Evolutionary conservation across 148 eudicot genomes (phyloP).

Genomic region (Rhododendron ovatum): DNA sequence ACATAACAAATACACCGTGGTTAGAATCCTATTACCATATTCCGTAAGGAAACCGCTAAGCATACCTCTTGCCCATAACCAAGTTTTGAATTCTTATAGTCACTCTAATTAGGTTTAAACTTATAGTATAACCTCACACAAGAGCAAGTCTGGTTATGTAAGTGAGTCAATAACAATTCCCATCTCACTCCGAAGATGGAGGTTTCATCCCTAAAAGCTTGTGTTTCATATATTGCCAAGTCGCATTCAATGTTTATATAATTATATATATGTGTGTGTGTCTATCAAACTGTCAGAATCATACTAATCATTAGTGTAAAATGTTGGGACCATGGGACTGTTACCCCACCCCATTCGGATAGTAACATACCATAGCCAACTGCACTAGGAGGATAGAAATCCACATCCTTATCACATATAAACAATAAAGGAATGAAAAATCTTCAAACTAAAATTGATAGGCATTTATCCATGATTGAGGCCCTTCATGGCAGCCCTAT

Average conservation of each 20-base stretch:
- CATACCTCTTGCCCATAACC: not conserved
- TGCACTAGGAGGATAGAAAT: not conserved
- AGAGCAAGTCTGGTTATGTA: not conserved
- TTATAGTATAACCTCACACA: not conserved
- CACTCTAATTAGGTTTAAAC: not conserved
- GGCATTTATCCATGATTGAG: conserved; percentile 4
- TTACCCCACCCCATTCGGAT: no score
- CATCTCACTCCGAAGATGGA: not conserved
- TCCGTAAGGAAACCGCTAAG: not conserved
- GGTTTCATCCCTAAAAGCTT: not conserved
- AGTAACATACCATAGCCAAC: not conserved
- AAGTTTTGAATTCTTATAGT: not conserved
- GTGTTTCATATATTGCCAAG: no score
- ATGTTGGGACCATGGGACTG: no score
- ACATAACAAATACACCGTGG: not conserved
- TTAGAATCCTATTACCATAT: not conserved
- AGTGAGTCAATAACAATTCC: not conserved
- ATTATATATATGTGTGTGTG: no score
- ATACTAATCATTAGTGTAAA: no score
- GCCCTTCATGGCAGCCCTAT: not conserved
- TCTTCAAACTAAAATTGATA: not conserved
- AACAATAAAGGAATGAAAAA: not conserved
- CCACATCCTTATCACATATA: not conserved
- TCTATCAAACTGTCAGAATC: no score
- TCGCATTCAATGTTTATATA: no score